Percentiles rank a stretch among this genome's conserved stretches.
phyloP scores from a whole-genome alignment of 331 rosid genomes.

The Acacia pycnantha region DNA sequence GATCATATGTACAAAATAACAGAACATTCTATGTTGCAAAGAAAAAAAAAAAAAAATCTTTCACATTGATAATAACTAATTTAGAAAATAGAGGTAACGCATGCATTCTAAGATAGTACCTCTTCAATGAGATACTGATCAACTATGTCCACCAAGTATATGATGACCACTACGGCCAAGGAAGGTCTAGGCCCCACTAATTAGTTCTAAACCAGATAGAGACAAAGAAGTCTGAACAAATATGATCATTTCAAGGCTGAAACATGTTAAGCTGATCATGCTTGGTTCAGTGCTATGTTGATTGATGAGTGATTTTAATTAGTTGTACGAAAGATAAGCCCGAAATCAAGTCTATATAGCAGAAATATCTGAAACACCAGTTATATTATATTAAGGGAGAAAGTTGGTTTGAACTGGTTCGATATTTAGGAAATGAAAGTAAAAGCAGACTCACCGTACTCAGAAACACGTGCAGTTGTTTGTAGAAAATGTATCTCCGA shows the following conservation, averaged over 20 bases:
- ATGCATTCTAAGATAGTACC: background rate
- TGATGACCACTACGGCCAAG: background rate
- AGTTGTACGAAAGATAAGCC: background rate
- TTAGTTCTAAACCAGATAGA: background rate
- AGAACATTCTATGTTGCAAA: background rate
- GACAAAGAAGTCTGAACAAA: background rate
- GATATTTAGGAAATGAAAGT: background rate
- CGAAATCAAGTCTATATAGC: background rate
- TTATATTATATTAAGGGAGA: background rate
- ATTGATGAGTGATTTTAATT: background rate
- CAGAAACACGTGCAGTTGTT: background rate
- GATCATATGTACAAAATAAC: background rate
- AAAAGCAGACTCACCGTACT: slow-evolving; percentile 7
- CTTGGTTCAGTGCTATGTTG: background rate
- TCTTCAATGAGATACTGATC: background rate
- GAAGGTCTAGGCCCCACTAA: background rate
- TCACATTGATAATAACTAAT: background rate
- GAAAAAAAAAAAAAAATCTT: background rate
- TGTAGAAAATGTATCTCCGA: background rate
- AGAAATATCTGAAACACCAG: background rate
- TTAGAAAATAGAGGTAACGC: background rate
- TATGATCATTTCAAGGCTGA: background rate
- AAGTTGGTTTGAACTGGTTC: background rate
- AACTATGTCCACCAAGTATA: background rate
- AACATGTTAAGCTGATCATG: background rate